phyloP scores from a whole-genome alignment of 2,329 filamentous ascomycete genomes.

The Diplodia mutila region DNA sequence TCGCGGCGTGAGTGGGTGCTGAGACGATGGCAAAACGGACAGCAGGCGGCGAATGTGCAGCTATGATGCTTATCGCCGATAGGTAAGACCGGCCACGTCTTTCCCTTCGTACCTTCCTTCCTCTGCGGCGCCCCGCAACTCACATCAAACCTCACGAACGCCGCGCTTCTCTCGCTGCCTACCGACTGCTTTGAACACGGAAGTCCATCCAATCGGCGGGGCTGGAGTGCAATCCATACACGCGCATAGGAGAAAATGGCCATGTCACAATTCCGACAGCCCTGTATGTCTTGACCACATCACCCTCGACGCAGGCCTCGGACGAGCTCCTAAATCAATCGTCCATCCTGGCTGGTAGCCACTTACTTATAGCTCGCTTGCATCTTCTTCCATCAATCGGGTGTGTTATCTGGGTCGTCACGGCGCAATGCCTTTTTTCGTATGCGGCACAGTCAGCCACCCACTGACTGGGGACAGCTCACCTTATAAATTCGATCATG shows the following conservation, averaged over 20 bases:
- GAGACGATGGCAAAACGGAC: not conserved
- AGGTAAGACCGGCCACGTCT: constrained; percentile 5
- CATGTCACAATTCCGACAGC: not conserved
- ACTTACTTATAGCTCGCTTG: not conserved
- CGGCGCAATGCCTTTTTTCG: not conserved
- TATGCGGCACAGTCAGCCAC: not conserved
- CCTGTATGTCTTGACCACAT: not conserved
- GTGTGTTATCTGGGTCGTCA: not conserved
- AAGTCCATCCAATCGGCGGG: too few species aligned
- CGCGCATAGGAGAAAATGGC: not conserved
- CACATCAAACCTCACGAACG: too few species aligned
- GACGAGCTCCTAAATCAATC: not conserved
- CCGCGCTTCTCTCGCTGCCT: too few species aligned
- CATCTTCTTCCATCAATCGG: not conserved
- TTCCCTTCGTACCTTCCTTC: not conserved
- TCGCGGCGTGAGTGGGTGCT: not conserved
- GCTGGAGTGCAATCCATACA: not conserved
- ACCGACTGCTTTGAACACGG: too few species aligned
- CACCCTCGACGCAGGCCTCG: not conserved
- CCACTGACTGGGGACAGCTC: not conserved
- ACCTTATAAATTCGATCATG: not conserved
- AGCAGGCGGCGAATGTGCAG: not conserved
- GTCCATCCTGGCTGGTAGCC: not conserved
- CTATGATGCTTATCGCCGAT: not conserved
- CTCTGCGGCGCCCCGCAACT: not conserved